These are phyloP conservation scores for Ophiosphaerella narmari DNA, from an alignment of 2,329 filamentous ascomycete genomes.

Conservation along the genomic window DNA sequence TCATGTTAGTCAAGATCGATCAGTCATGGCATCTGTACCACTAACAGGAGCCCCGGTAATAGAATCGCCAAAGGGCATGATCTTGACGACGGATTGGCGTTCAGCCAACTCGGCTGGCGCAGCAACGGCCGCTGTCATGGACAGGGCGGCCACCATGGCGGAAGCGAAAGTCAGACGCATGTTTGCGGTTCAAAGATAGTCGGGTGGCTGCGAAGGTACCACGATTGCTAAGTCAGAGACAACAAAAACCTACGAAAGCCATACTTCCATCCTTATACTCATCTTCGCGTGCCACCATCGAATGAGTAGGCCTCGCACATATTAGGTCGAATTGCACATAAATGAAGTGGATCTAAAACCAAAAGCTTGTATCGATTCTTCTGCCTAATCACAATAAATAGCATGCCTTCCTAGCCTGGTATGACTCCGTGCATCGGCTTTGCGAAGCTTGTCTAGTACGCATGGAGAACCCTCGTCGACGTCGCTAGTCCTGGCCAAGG, in stretches of 20 bases:
- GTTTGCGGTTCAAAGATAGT: background rate
- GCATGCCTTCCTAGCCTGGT: background rate
- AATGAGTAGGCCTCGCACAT: background rate
- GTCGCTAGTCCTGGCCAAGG: background rate
- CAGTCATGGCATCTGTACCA: background rate
- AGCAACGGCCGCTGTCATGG: constrained; percentile 1
- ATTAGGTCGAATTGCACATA: background rate
- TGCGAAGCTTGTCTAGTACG: background rate
- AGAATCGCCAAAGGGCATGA: constrained; percentile 34
- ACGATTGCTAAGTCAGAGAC: background rate
- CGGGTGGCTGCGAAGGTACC: background rate
- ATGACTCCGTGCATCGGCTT: background rate
- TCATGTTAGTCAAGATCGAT: constrained; percentile 4
- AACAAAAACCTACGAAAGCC: background rate
- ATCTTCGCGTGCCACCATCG: background rate
- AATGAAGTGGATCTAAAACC: background rate
- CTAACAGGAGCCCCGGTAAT: constrained; percentile 25
- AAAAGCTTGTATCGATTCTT: background rate
- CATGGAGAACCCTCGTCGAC: background rate
- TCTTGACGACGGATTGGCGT: constrained; percentile 19
- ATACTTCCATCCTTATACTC: background rate
- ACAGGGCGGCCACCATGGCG: background rate
- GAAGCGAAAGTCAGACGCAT: background rate
- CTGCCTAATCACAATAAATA: background rate
- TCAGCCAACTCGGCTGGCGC: constrained; percentile 4